phyloP scores from a whole-genome alignment of 2,329 filamentous ascomycete genomes.

The Simplicillium sp. region DNA sequence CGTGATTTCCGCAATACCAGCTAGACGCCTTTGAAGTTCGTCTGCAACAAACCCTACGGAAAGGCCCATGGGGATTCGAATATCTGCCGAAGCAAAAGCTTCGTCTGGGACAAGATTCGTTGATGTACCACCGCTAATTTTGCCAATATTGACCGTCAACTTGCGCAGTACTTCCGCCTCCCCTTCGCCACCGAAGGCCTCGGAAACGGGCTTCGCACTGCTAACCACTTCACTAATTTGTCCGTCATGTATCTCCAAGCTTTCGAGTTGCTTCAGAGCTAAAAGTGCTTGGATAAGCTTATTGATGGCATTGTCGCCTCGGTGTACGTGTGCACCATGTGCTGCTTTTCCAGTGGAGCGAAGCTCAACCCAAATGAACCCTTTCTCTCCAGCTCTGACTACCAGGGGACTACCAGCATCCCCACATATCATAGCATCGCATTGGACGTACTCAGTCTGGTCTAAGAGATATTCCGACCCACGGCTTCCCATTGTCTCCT shows the following conservation, averaged over 20 bases:
- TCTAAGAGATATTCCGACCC: constrained; percentile 5
- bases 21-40: constrained; percentile 2
- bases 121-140: constrained; percentile 7
- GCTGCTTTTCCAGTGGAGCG: constrained; percentile 5
- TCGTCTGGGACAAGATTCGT: constrained; percentile 7
- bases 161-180: constrained; percentile 4
- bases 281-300: constrained; percentile 1
- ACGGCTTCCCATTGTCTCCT: constrained; percentile 8
- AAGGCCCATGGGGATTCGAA: constrained; percentile 7
- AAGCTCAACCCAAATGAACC: constrained; percentile 7
- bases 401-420: constrained; percentile 7
- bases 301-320: constrained; percentile 7
- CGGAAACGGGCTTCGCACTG: constrained; percentile 5
- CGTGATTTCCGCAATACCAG: constrained; percentile 1
- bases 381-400: constrained; percentile 8
- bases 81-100: constrained; percentile 6
- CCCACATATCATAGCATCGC: constrained; percentile 7
- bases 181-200: constrained; percentile 5
- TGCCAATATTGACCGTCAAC: constrained; percentile 9
- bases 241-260: neutral
- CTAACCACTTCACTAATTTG: constrained; percentile 2
- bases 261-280: constrained; percentile 2
- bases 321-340: constrained; percentile 8
- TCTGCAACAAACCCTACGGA: constrained; percentile 1
- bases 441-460: constrained; percentile 2